Percentiles rank a stretch among this genome's conserved stretches.
Conservation (phyloP, 306 rosid species). For the Vigna radiata region DNA sequence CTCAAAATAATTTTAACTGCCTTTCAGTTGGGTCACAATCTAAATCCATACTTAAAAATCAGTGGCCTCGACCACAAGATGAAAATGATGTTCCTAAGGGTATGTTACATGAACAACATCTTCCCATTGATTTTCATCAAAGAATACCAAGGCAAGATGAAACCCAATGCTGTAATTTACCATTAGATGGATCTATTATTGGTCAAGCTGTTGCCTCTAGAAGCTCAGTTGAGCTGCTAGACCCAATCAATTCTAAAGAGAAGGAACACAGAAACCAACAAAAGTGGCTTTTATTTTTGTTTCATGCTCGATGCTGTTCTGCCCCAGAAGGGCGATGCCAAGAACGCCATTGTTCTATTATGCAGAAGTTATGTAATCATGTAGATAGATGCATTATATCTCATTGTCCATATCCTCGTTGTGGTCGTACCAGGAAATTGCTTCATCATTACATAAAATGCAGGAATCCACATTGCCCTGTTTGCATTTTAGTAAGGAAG, state of each 20-base stretch:
- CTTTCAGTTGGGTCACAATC: constrained; percentile 72
- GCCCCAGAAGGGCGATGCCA: constrained; percentile 87
- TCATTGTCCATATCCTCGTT: constrained; percentile 65
- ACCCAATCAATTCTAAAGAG: constrained; percentile 41
- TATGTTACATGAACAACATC: constrained; percentile 53
- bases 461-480: constrained; percentile 74
- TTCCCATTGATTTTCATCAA: constrained; percentile 52
- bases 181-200: constrained; percentile 70
- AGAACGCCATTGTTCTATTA: constrained; percentile 64
- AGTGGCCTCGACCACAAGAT: constrained; percentile 56
- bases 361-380: constrained; percentile 79
- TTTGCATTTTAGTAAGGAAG: constrained; percentile 76
- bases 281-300: constrained; percentile 90
- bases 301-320: constrained; percentile 82
- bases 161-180: constrained; percentile 84
- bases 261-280: constrained; percentile 72
- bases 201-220: constrained; percentile 65
- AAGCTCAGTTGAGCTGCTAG: constrained; percentile 55
- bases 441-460: constrained; percentile 74
- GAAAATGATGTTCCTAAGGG: constrained; percentile 40
- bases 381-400: constrained; percentile 58
- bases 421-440: constrained; percentile 76
- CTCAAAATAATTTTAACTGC: constrained; percentile 74
- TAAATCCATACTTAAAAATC: constrained; percentile 51
- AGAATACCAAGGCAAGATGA: constrained; percentile 70